Base-by-base conservation (phyloP, 148 eudicot species). In the Rhododendron williamsianum region DNA sequence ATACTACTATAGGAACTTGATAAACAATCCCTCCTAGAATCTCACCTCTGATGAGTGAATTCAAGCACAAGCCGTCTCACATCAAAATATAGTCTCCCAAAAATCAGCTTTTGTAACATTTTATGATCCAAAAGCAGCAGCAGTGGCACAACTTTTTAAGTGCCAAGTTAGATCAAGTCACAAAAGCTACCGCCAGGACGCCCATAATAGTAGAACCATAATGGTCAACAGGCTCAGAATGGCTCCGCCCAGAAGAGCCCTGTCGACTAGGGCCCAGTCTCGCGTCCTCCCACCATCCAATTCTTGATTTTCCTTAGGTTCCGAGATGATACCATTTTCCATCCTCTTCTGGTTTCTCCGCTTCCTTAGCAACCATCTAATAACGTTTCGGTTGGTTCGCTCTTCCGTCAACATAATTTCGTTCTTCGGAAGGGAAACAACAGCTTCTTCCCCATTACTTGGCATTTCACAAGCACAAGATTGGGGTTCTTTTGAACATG, bases 171-270 rank as follows among this genome's bases (percentile, higher is more conserved):
- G 13, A n/a, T 67, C 72, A 25, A 10, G 72, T 67, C 11, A 67
- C 30, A 25, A 71, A 71, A 71, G 76, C 76, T 71, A 71, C 76
- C 76, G 38, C 76, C 36, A 71, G 35, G 19, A 71, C 7, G 19
- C 76, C 76, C 76, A 71, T 4, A 13, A 30, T 71, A 33, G 41
- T 77, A 90, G 58, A 84, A 87, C 90, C 76, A 92, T 35, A 74
- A 94, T 87, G 18, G 91, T 88, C 45, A 93, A 84, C 54, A 93
- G 86, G 91, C 98, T 92, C 84, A 90, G 43, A 69, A 93, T 18
- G 2, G 91, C 87, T 76, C 94, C 98, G 83, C 87, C 90, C 25
- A 93, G 9, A 85, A 96, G 92, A 78, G 90, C 90, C 83, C 30
- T 88, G 83, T 96, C 98, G 27, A 93, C 88, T 69, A 79, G 30